These are phyloP conservation scores for Phalaenopsis hybrid DNA, from an alignment of 116 monocot species.

Conservation along the genomic window DNA sequence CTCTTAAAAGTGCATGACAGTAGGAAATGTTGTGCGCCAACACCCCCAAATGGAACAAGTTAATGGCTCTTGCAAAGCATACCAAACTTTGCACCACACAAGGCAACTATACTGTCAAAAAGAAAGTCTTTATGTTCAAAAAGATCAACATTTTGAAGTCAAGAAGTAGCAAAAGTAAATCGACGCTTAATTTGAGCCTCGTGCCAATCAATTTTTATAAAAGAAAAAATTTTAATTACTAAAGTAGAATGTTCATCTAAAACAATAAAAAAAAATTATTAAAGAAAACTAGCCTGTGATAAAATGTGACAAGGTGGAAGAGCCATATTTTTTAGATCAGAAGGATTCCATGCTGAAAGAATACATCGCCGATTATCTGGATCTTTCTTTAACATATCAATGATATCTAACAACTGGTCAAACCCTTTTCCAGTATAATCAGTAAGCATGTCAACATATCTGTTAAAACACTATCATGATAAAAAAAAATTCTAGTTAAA, in stretches of 20 bases:
- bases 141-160: neutral
- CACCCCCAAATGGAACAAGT: too few relatives aligned
- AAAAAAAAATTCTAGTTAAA: neutral
- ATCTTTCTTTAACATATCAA: conserved; percentile 88
- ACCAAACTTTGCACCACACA: neutral
- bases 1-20: too few relatives aligned
- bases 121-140: neutral
- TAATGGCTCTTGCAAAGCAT: too few relatives aligned
- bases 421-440: conserved; percentile 94
- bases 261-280: neutral
- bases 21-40: too few relatives aligned
- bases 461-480: conserved; percentile 18
- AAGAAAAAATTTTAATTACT: neutral
- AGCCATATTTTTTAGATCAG: conserved; percentile 89
- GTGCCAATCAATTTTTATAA: neutral
- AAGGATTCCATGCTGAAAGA: conserved; percentile 96
- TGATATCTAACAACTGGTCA: conserved; percentile 86
- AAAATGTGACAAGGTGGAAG: conserved; percentile 99
- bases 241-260: neutral
- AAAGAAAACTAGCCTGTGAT: conserved; percentile 58
- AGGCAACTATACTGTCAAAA: neutral
- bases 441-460: conserved; percentile 85
- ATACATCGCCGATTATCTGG: conserved; percentile 90
- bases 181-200: neutral
- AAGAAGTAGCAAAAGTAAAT: neutral